Base-by-base conservation (phyloP, 1,284 basidiomycete species). In the Rhodotorula sp. region DNA sequence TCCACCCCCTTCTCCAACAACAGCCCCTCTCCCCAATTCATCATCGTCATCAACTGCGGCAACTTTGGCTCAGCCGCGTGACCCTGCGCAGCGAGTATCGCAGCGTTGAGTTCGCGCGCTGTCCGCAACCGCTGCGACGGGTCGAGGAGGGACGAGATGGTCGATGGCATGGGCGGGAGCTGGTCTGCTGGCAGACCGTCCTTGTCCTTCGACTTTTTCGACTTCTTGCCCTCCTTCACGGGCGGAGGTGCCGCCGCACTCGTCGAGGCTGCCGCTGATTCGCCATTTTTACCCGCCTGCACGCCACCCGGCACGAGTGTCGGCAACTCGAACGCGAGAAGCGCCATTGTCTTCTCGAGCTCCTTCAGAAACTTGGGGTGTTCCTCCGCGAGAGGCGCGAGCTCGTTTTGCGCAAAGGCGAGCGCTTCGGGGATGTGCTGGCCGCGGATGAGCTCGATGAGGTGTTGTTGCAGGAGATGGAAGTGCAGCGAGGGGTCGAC, bases 341-440 rank as follows among this genome's bases (percentile, higher is more conserved):
- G 81, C 30, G 93, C 91, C 94, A 99, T 98, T 27, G 94, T 96
- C 59, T 89, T 85, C 81, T 99, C 95, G 47, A 99, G 83, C 78
- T 98, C 94, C 22, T 87, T 83, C 32, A 99, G 84, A 80, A 96
- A 96, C 78, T 96, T 90, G 0, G 94, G 94, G 67, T 90, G 91
- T 83, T 97, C 92, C 77, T 97, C 92, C 2, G 93, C 95, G 13
- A 94, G 88, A 19, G 93, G 94, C 2, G 95, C 95, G 6, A 99
- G 85, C 79, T 98, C 93, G 61, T 89, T 86, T 72, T 96, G 91
- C 0, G 95, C 95, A 82, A 99, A 98, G 66, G 87, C 82, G 48
- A 99, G 82, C 0, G 95, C 95, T 60, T 92, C 89, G 17, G 84
- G 81, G 67, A 94, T 86, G 44, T 86, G 85, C 39, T 90, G 90